Evolutionary conservation across 176 grass and related monocot species (phyloP), one percentile per base, ranked within the genome.

Genomic region (Leersia perrieri): DNA sequence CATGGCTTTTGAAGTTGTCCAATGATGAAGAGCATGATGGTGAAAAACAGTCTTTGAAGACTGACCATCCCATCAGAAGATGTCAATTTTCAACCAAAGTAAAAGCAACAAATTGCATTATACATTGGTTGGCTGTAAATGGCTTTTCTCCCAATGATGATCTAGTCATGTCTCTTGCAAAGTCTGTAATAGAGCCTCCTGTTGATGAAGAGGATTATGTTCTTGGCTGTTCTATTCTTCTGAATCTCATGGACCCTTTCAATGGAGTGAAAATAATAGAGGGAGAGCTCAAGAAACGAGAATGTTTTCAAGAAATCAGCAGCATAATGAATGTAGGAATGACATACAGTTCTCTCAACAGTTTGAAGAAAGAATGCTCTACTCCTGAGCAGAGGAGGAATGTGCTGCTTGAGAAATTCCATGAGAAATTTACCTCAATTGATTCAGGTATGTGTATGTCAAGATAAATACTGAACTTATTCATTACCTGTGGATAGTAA

Each of bases 211-310:
- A 92, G 67, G 68, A 85, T 80, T 90, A 94, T 80, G 67, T 87
- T 71, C 77, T 93, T 82, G 78, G 86, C 53, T 94, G 90, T 60
- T 92, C 87, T 7, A 86, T 94, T 87, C 79, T 98, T 82, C 67
- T 98, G 53, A 98, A 98, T 91, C 90, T 98, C 71, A 51, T 89
- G 79, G 92, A 98, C 83, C 92, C 92, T 91, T 87, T 98, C 70
- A 85, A 84, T 42, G 95, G 95, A 72, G 95, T 98, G 30, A 83
- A 88, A 67, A 77, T 91, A 83, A 94, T 98, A 83, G 95, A 98
- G 87, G 90, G 94, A 63, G 90, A 92, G 29, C 84, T 98, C 15
- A 91, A 93, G 85, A 85, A 66, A 41, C 91, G 92, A 84, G 81
- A 81, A 76, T 87, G 77, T 70, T 92, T 92, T 91, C 86, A 90